Conservation (phyloP, 192 early-diverging fungal species). For the Coemansia sp. region DNA sequence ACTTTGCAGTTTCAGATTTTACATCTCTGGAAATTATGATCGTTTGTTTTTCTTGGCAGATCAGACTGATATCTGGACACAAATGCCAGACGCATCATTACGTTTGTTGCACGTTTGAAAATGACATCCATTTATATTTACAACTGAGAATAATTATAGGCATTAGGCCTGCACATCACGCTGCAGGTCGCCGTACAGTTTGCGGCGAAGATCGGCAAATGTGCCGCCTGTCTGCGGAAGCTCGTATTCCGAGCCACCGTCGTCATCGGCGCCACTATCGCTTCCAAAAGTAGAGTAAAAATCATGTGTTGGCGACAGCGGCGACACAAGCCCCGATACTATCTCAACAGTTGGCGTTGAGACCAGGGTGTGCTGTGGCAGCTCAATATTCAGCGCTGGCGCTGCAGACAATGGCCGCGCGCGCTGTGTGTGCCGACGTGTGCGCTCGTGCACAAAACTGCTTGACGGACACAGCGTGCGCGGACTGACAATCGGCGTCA, state of each 20-base stretch:
- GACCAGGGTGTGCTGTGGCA: slow-evolving; percentile 3
- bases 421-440: slow-evolving; percentile 9
- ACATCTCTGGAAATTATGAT: too few relatives aligned
- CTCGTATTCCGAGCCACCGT: slow-evolving; percentile 10
- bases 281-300: slow-evolving; percentile 11
- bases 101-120: too few relatives aligned
- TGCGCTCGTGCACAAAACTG: slow-evolving; percentile 1
- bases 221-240: slow-evolving; percentile 28
- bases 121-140: neutral
- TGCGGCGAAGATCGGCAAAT: slow-evolving; percentile 51
- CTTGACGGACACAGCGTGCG: slow-evolving; percentile 6
- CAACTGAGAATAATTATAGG: too few relatives aligned
- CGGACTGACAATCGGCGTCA: slow-evolving; percentile 34
- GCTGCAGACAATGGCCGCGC: slow-evolving; percentile 47
- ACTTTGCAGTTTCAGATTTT: neutral
- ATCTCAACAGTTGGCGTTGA: neutral
- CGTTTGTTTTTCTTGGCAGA: too few relatives aligned
- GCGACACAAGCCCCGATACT: slow-evolving; percentile 23
- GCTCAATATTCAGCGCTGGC: slow-evolving; percentile 23
- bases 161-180: neutral
- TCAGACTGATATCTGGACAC: too few relatives aligned
- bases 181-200: slow-evolving; percentile 39
- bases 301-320: neutral
- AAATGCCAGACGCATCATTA: too few relatives aligned
- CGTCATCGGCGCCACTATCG: slow-evolving; percentile 15